Conservation (phyloP, 2,329 filamentous ascomycete genomes). For the Colletotrichum musicola region DNA sequence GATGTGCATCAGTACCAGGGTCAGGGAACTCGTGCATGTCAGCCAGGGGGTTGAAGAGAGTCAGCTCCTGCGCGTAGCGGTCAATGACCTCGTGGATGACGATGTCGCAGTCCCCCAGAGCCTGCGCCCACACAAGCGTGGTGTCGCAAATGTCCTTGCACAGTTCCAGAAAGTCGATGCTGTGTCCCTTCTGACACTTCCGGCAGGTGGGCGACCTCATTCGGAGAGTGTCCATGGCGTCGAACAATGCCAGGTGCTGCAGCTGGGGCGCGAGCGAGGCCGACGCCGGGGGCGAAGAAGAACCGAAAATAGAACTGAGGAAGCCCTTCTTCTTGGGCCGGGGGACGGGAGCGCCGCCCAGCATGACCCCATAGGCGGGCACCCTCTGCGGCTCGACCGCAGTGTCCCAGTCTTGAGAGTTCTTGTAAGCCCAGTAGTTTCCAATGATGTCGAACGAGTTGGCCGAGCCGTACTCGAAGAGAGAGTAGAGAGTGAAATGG, state of each 20-base stretch:
- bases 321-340: background rate
- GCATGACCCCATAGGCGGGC: background rate
- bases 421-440: slow-evolving; percentile 35
- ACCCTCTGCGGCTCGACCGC: slow-evolving; percentile 1
- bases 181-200: background rate
- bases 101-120: background rate
- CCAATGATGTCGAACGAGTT: background rate
- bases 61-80: background rate
- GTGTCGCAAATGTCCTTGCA: background rate
- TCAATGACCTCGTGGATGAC: slow-evolving; percentile 1
- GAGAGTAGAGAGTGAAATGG: background rate
- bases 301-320: background rate
- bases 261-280: too few species aligned
- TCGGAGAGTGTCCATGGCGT: background rate
- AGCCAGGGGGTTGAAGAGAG: background rate
- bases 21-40: too few species aligned
- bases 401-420: background rate
- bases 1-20: too few species aligned
- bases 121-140: slow-evolving; percentile 2
- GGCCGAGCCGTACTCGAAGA: background rate
- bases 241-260: background rate
- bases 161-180: background rate
- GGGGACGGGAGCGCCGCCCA: background rate
- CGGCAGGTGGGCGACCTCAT: background rate
- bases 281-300: background rate